These are phyloP conservation scores for Zarea fungicola DNA, from an alignment of 2,329 filamentous ascomycete genomes.

Conservation along the genomic window DNA sequence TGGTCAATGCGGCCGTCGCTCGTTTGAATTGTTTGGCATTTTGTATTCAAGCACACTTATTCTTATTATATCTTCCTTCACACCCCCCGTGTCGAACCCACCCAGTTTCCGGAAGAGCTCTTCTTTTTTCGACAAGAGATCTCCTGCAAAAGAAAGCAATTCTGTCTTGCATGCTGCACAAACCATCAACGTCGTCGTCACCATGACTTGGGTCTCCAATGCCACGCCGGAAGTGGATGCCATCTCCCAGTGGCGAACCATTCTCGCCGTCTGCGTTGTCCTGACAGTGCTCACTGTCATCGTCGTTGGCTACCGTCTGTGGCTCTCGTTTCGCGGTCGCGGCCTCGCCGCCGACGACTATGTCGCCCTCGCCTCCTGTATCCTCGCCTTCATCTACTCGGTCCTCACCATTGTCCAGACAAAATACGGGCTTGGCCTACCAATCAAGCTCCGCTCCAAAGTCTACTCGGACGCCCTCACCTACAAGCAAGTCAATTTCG, in stretches of 20 bases:
- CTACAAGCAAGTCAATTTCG: constrained; percentile 48
- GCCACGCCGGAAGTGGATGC: constrained; percentile 41
- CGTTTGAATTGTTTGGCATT: no score
- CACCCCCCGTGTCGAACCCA: no score
- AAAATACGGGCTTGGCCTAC: constrained; percentile 48
- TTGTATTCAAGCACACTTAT: no score
- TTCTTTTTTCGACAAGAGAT: not conserved
- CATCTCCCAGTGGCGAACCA: constrained; percentile 42
- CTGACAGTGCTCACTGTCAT: constrained; percentile 38
- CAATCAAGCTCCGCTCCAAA: constrained; percentile 37
- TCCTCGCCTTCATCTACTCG: constrained; percentile 45
- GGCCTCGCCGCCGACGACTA: constrained; percentile 45
- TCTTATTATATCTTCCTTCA: no score
- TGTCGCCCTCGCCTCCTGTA: constrained; percentile 33
- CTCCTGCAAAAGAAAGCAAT: not conserved
- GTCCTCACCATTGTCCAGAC: constrained; percentile 47
- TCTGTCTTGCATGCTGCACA: not conserved
- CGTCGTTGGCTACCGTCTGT: constrained; percentile 37
- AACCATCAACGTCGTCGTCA: no score
- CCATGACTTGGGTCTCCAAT: constrained; percentile 48
- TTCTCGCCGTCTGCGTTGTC: constrained; percentile 42
- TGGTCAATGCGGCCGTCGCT: no score
- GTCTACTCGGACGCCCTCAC: constrained; percentile 28
- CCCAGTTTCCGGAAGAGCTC: no score
- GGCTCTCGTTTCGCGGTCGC: constrained; percentile 35